These are phyloP conservation scores for Didymella pinodella DNA, from an alignment of 2,329 filamentous ascomycete genomes.

Conservation along the genomic window DNA sequence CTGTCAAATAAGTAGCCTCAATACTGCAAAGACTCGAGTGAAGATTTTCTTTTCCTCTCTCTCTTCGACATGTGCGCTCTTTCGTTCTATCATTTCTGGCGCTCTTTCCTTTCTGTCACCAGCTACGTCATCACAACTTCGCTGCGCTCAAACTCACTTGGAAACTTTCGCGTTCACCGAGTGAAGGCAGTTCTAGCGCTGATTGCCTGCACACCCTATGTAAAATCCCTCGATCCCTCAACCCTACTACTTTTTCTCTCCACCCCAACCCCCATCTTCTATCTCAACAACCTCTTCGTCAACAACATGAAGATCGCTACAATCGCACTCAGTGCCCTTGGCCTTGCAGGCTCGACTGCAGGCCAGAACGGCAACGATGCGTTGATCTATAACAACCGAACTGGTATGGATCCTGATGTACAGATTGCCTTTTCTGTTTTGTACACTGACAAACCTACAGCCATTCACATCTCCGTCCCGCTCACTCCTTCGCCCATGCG, in stretches of 20 bases:
- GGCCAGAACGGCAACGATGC: constrained; percentile 15
- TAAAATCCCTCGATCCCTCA: not conserved
- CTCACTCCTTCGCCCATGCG: not conserved
- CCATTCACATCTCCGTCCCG: not conserved
- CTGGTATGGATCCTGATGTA: constrained; percentile 6
- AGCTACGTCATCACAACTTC: not conserved
- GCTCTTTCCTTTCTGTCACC: constrained; percentile 5
- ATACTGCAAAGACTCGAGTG: not conserved
- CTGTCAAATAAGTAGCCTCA: not conserved
- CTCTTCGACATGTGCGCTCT: not conserved
- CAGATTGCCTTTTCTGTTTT: constrained; percentile 3
- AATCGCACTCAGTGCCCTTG: constrained; percentile 3
- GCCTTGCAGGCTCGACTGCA: not conserved
- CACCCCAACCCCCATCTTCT: not conserved
- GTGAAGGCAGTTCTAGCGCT: not conserved
- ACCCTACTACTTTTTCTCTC: not conserved
- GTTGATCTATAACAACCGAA: constrained; percentile 8
- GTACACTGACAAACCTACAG: not conserved
- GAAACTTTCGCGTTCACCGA: not conserved
- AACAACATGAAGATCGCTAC: constrained; percentile 6
- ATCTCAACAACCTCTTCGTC: constrained; percentile 8
- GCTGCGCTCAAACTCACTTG: not conserved
- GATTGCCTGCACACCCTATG: not conserved
- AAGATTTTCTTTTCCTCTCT: not conserved
- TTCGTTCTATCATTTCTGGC: not conserved